Conservation (phyloP, 2,329 filamentous ascomycete species). For the Penicillium aurantiogriseum region DNA sequence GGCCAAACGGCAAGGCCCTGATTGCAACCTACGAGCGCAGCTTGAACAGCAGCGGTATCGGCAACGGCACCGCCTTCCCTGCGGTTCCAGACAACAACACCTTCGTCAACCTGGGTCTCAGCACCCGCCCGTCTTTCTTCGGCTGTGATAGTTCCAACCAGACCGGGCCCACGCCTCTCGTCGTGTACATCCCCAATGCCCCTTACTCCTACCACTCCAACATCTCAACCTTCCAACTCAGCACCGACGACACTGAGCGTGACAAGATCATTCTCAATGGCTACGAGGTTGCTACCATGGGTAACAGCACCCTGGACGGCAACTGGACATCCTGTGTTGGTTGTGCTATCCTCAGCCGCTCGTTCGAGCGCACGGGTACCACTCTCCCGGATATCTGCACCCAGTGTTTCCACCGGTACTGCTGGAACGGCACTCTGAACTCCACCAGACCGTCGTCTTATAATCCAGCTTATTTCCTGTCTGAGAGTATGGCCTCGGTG, state of each 20-base stretch:
- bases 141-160: constrained; percentile 69
- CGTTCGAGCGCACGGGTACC: constrained; percentile 68
- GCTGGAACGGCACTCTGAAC: constrained; percentile 80
- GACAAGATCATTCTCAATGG: constrained; percentile 84
- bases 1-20: constrained; percentile 75
- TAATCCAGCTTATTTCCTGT: constrained; percentile 36
- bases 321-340: constrained; percentile 82
- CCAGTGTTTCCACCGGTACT: constrained; percentile 77
- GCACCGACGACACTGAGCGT: constrained; percentile 64
- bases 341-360: constrained; percentile 79
- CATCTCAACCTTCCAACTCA: constrained; percentile 70
- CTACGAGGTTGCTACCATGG: constrained; percentile 77
- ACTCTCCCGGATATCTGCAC: constrained; percentile 68
- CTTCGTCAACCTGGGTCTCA: constrained; percentile 74
- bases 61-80: constrained; percentile 71
- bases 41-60: constrained; percentile 52
- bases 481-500: constrained; percentile 6
- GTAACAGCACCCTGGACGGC: constrained; percentile 70
- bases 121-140: constrained; percentile 74
- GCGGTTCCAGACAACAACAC: constrained; percentile 71
- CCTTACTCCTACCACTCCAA: constrained; percentile 78
- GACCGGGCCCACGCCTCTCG: constrained; percentile 59
- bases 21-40: constrained; percentile 72
- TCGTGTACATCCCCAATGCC: constrained; percentile 85
- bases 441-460: constrained; percentile 41